Evolutionary conservation across 257 asterid species (phyloP).

Genomic region (Eustoma russellianum): DNA sequence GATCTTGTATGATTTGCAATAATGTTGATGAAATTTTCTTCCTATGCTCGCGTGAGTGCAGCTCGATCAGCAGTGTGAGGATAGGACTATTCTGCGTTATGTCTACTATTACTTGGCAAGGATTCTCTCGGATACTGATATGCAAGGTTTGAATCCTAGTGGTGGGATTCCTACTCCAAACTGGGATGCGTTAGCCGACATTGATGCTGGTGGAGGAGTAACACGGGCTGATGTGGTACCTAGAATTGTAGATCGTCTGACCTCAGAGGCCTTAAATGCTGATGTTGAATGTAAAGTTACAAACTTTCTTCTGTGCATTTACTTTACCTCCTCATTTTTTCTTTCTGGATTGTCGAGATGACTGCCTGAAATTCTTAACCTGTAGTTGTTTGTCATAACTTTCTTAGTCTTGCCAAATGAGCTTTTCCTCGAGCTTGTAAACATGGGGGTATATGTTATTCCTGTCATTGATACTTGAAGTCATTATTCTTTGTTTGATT

Average conservation of each 20-base stretch:
- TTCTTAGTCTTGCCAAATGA: background rate
- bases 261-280: constrained; percentile 85
- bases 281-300: constrained; percentile 70
- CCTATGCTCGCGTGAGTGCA: constrained; percentile 25
- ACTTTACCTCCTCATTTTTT: background rate
- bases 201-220: constrained; percentile 95
- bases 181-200: constrained; percentile 99
- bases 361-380: background rate
- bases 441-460: too few relatives aligned
- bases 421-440: background rate
- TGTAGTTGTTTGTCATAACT: background rate
- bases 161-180: constrained; percentile 99
- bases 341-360: constrained; percentile 11
- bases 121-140: constrained; percentile 88
- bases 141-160: constrained; percentile 90
- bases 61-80: constrained; percentile 99
- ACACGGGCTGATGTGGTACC: constrained; percentile 99
- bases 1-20: constrained; percentile 1
- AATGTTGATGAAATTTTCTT: constrained; percentile 20
- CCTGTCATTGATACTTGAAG: too few relatives aligned
- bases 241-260: constrained; percentile 67
- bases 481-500: too few relatives aligned
- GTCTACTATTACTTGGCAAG: constrained; percentile 97
- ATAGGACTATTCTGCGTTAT: constrained; percentile 91
- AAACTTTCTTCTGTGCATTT: background rate